A percentile compares a stretch with the other conserved stretches of the same genome.
Evolutionary conservation across 306 rosid genomes (phyloP).

Genomic region (Cotoneaster glaucophyllus): DNA sequence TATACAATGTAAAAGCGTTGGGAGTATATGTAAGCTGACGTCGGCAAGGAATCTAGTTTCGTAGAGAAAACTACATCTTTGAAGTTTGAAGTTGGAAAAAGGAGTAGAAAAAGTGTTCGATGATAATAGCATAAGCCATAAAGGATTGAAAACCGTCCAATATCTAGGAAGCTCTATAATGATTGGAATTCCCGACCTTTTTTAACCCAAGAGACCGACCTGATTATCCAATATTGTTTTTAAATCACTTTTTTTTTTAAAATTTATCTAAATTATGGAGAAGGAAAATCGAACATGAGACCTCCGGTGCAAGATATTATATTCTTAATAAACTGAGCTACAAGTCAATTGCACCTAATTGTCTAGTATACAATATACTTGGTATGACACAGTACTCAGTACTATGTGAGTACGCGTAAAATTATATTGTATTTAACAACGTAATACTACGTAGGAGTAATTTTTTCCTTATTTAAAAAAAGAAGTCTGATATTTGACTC

Average conservation of each 20-base stretch:
- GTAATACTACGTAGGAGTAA: too few species aligned
- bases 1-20: not conserved
- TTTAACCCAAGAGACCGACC: not conserved
- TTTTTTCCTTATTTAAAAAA: too few species aligned
- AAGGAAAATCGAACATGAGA: too few species aligned
- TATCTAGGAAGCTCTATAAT: not conserved
- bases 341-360: not conserved
- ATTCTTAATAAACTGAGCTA: too few species aligned
- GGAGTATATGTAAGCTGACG: not conserved
- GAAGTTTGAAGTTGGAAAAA: not conserved
- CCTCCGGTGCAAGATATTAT: too few species aligned
- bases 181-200: not conserved
- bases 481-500: too few species aligned
- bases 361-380: not conserved
- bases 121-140: not conserved
- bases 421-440: too few species aligned
- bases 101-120: not conserved
- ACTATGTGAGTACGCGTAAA: too few species aligned
- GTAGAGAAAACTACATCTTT: not conserved
- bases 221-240: not conserved
- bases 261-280: too few species aligned
- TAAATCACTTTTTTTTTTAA: not conserved
- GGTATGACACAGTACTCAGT: not conserved
- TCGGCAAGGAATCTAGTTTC: not conserved
- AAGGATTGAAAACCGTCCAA: not conserved